These are phyloP conservation scores for Stephania cephalantha DNA, from an alignment of 164 flowering plant species.

Conservation along the genomic window DNA sequence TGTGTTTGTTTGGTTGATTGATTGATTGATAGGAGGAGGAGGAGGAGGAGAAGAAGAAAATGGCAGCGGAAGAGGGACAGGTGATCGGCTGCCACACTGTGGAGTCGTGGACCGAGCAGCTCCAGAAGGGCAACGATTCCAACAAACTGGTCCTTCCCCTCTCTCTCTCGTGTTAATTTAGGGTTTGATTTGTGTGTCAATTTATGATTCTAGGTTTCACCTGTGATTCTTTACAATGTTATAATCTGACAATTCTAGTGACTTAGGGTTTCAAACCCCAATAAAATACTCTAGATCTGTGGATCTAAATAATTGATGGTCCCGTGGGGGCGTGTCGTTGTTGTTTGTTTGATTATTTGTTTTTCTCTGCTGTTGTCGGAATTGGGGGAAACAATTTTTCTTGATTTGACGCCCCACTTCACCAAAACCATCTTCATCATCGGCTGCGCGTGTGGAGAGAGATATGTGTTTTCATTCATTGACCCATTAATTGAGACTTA, in stretches of 20 bases:
- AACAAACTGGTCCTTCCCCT: constrained; percentile 34
- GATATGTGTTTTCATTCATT: too few species aligned
- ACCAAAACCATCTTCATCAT: too few species aligned
- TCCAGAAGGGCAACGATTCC: constrained; percentile 30
- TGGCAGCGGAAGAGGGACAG: constrained; percentile 51
- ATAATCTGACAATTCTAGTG: not conserved
- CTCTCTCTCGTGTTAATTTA: not conserved
- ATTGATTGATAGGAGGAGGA: too few species aligned
- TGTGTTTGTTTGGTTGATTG: too few species aligned
- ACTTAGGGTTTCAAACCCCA: not conserved
- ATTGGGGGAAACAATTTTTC: too few species aligned
- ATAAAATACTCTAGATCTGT: not conserved
- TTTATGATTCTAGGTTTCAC: not conserved
- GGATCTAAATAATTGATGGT: not conserved
- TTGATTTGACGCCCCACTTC: too few species aligned
- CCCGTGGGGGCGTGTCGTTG: not conserved
- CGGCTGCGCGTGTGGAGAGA: too few species aligned
- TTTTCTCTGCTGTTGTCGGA: too few species aligned
- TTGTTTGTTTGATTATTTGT: too few species aligned
- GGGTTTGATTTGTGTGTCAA: not conserved
- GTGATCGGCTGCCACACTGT: constrained; percentile 51
- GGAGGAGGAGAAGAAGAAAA: not conserved
- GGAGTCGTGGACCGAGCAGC: constrained; percentile 38
- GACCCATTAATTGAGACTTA: too few species aligned
- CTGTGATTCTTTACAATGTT: not conserved